Percentiles rank a stretch among this genome's conserved stretches.
Evolutionary conservation across 192 early-diverging fungal species (phyloP).

Genomic region (Coemansia sp.): DNA sequence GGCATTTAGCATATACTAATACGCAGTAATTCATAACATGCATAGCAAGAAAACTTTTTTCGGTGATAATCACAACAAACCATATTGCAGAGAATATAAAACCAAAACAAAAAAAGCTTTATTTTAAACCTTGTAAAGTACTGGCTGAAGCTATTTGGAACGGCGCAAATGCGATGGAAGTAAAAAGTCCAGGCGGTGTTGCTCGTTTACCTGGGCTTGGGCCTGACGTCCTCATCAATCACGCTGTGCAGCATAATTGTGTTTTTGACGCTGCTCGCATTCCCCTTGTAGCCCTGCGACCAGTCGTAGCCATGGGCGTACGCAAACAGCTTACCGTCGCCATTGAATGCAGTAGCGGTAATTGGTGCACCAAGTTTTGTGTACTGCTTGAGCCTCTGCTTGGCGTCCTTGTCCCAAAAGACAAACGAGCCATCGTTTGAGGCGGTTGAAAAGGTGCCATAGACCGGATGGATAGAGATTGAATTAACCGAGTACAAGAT

Average conservation of each 20-base stretch:
- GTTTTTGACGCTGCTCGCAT: constrained; percentile 59
- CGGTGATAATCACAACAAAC: not conserved
- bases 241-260: constrained; percentile 80
- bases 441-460: constrained; percentile 87
- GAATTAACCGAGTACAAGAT: constrained; percentile 62
- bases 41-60: not conserved
- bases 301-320: constrained; percentile 90
- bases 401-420: constrained; percentile 96
- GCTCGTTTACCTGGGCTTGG: constrained; percentile 54
- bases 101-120: not conserved
- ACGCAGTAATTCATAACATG: constrained; percentile 4
- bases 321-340: constrained; percentile 85
- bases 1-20: not conserved
- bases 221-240: constrained; percentile 79
- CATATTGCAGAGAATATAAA: not conserved
- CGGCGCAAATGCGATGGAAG: not conserved
- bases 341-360: constrained; percentile 72
- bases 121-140: not conserved
- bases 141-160: not conserved
- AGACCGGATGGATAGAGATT: constrained; percentile 48
- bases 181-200: not conserved
- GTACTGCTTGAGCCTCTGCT: constrained; percentile 79
- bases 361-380: constrained; percentile 66
- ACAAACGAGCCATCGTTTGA: constrained; percentile 83
- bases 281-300: constrained; percentile 74